Conservation (phyloP, 129 eudicot species). For the Sambucus nigra region DNA sequence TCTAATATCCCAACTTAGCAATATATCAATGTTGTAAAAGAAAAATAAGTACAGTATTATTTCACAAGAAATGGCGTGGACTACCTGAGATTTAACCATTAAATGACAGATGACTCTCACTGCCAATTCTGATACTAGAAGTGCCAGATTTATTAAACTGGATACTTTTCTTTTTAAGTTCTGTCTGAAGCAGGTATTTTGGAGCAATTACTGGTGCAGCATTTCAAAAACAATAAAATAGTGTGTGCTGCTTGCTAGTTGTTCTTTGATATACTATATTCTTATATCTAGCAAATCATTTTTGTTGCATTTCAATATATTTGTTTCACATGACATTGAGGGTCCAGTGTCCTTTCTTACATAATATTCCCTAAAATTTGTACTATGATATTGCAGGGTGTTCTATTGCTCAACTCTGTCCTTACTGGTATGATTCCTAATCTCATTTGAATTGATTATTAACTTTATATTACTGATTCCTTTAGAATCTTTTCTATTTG, state of each 20-base stretch:
- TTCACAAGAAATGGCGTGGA: too few species aligned
- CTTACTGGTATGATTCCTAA: slow-evolving; percentile 59
- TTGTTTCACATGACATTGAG: background rate
- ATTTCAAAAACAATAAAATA: background rate
- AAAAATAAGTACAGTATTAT: too few species aligned
- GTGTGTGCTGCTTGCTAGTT: background rate
- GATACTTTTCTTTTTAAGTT: background rate
- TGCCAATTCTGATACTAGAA: background rate
- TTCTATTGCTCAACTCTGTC: slow-evolving; percentile 80
- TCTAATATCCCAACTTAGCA: background rate
- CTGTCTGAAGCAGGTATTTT: background rate
- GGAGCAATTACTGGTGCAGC: background rate
- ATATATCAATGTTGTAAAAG: background rate
- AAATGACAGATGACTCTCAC: background rate
- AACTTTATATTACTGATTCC: background rate
- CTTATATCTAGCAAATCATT: background rate
- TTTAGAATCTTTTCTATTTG: too few species aligned
- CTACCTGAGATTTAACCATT: background rate
- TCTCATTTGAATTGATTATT: background rate
- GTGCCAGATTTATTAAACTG: background rate
- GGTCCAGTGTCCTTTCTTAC: background rate
- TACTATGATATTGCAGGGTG: slow-evolving; percentile 49
- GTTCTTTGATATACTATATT: background rate
- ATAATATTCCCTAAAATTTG: slow-evolving; percentile 10
- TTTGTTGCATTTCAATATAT: background rate